A percentile compares a stretch with the other conserved stretches of the same genome.
These are phyloP conservation scores for Leccinum obscurum DNA, from an alignment of 768 basidiomycete genomes.

Conservation along the genomic window DNA sequence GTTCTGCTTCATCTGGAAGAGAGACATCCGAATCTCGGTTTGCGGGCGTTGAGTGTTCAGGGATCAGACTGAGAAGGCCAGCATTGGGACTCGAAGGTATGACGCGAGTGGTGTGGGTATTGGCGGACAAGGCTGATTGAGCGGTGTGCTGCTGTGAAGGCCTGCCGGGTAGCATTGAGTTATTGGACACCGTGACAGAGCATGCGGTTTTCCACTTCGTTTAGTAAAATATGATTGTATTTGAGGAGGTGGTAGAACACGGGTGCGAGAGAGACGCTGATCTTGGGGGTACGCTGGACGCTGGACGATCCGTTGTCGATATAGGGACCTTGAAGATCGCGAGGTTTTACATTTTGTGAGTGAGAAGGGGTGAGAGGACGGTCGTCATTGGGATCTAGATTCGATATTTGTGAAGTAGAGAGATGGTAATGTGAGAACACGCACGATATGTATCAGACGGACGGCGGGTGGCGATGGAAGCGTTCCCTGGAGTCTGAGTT, in stretches of 20 bases:
- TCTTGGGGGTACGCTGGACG: slow-evolving; percentile 18
- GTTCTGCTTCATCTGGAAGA: too few relatives aligned
- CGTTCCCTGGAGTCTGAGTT: slow-evolving; percentile 18
- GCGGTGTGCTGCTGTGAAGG: slow-evolving; percentile 9
- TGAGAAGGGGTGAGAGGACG: slow-evolving; percentile 18
- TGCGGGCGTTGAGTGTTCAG: slow-evolving; percentile 36
- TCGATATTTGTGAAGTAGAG: neutral
- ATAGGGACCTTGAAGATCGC: slow-evolving; percentile 10
- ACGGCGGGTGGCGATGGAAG: neutral
- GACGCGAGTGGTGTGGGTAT: slow-evolving; percentile 12
- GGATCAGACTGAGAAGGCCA: slow-evolving; percentile 23
- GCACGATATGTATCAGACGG: neutral
- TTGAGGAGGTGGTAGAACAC: slow-evolving; percentile 9
- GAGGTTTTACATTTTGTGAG: slow-evolving; percentile 9
- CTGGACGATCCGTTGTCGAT: neutral
- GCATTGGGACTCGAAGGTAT: slow-evolving; percentile 19
- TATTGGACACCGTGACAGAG: too few relatives aligned
- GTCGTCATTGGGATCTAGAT: slow-evolving; percentile 20
- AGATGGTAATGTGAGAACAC: neutral
- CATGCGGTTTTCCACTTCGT: too few relatives aligned
- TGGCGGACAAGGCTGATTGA: slow-evolving; percentile 19
- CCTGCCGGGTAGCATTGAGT: slow-evolving; percentile 3
- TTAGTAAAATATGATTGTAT: neutral
- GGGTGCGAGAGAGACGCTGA: slow-evolving; percentile 21
- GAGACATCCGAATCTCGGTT: slow-evolving; percentile 23